Evolutionary conservation across 345 rosid genomes (phyloP).

Genomic region (Heritiera littoralis): DNA sequence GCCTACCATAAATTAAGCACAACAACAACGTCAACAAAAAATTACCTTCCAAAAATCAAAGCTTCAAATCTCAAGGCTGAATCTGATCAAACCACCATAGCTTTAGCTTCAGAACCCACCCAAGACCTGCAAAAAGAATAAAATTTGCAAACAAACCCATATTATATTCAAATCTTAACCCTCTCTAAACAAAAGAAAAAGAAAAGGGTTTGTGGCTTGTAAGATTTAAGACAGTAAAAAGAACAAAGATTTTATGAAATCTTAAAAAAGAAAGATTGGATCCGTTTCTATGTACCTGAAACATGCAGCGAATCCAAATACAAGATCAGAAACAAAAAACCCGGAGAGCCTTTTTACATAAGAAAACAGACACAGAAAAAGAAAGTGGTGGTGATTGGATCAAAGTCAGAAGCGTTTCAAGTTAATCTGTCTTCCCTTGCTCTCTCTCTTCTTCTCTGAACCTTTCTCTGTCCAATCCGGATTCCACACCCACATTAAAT

Average conservation of each 20-base stretch:
- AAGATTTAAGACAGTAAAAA: slow-evolving; percentile 18
- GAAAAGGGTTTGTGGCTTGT: background rate
- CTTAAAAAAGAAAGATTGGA: background rate
- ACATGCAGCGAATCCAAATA: slow-evolving; percentile 11
- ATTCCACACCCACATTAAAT: slow-evolving; percentile 25
- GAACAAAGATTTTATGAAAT: background rate
- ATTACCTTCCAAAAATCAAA: slow-evolving; percentile 7
- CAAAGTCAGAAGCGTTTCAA: slow-evolving; percentile 6
- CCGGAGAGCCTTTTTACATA: slow-evolving; percentile 15
- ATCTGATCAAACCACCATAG: slow-evolving; percentile 32
- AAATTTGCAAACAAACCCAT: slow-evolving; percentile 13
- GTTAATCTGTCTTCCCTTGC: background rate
- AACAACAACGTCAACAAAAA: background rate
- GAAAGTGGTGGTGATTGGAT: background rate
- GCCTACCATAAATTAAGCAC: background rate
- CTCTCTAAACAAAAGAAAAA: background rate
- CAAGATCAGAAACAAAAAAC: slow-evolving; percentile 21
- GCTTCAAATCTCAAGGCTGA: slow-evolving; percentile 24
- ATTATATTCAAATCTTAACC: background rate
- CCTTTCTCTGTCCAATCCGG: slow-evolving; percentile 24
- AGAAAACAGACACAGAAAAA: background rate
- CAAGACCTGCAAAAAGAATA: slow-evolving; percentile 30
- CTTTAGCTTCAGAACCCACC: slow-evolving; percentile 23
- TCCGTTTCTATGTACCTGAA: slow-evolving; percentile 20
- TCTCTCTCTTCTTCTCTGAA: background rate